phyloP scores from a whole-genome alignment of 2,329 filamentous ascomycete species.

The Curvularia lunata region DNA sequence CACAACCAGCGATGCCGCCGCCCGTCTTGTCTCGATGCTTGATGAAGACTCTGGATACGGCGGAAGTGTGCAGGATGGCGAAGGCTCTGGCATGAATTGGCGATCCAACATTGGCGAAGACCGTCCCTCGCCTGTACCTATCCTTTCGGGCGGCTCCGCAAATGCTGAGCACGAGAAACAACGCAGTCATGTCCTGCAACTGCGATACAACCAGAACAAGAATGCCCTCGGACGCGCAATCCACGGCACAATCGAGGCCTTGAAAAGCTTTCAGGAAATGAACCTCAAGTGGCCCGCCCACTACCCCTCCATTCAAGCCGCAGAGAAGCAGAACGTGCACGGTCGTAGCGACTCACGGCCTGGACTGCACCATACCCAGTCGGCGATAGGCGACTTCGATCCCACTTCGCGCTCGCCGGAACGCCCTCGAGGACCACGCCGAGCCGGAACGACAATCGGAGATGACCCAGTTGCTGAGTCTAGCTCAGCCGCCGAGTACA shows the following conservation, averaged over 20 bases:
- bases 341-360: constrained; percentile 63
- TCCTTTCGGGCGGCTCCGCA: constrained; percentile 56
- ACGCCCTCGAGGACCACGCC: constrained; percentile 62
- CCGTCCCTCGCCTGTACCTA: constrained; percentile 61
- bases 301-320: constrained; percentile 79
- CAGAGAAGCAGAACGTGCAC: constrained; percentile 50
- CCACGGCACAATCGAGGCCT: constrained; percentile 79
- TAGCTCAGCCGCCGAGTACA: constrained; percentile 71
- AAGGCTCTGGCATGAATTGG: constrained; percentile 62
- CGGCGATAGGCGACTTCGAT: constrained; percentile 61
- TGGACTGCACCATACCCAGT: constrained; percentile 67
- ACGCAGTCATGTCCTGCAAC: constrained; percentile 84
- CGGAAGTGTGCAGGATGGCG: constrained; percentile 72
- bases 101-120: constrained; percentile 64
- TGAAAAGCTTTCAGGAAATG: constrained; percentile 84
- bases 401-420: constrained; percentile 49
- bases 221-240: constrained; percentile 87
- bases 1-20: constrained; percentile 75
- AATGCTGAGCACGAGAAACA: constrained; percentile 66
- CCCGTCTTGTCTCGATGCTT: constrained; percentile 78
- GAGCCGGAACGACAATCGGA: constrained; percentile 75
- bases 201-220: constrained; percentile 93
- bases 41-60: constrained; percentile 93
- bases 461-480: constrained; percentile 69
- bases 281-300: constrained; percentile 93